These are phyloP conservation scores for Suaeda aralocaspica DNA, from an alignment of 148 eudicot species.

Conservation along the genomic window DNA sequence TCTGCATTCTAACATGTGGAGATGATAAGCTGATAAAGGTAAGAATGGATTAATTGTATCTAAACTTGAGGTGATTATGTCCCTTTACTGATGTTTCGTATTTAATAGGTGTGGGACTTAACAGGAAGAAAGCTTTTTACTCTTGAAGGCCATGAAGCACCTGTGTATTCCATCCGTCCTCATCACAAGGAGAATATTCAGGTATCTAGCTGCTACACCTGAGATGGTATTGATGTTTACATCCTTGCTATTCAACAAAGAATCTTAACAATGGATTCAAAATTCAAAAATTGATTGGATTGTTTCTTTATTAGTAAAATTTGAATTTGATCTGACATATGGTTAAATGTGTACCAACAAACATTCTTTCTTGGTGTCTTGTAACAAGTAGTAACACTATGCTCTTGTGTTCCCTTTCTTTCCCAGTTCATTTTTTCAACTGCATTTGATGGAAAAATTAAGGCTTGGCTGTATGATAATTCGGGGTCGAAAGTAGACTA, in stretches of 20 bases:
- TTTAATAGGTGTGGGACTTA: conserved; percentile 84
- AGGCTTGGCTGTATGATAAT: conserved; percentile 94
- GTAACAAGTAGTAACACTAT: conserved; percentile 3
- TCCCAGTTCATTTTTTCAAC: conserved; percentile 89
- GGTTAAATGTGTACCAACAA: not conserved
- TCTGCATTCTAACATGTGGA: conserved; percentile 83
- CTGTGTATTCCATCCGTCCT: conserved; percentile 87
- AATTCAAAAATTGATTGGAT: not conserved
- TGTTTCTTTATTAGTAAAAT: not conserved
- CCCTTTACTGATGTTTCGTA: not conserved
- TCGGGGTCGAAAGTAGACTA: conserved; percentile 88
- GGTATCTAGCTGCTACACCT: conserved; percentile 18
- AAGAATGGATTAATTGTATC: not conserved
- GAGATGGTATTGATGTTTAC: conserved; percentile 1
- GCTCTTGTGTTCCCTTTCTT: conserved; percentile 23
- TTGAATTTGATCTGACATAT: not conserved
- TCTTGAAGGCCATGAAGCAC: conserved; percentile 96
- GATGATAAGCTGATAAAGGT: conserved; percentile 93
- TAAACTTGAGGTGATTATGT: not conserved
- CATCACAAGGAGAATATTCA: conserved; percentile 81
- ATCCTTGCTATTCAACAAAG: not conserved
- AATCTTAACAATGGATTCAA: not conserved
- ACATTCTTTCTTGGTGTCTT: not conserved
- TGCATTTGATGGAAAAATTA: conserved; percentile 88
- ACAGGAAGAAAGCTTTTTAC: conserved; percentile 62